phyloP scores from a whole-genome alignment of 495 filamentous ascomycete genomes.

The Achaetomiella virescens region DNA sequence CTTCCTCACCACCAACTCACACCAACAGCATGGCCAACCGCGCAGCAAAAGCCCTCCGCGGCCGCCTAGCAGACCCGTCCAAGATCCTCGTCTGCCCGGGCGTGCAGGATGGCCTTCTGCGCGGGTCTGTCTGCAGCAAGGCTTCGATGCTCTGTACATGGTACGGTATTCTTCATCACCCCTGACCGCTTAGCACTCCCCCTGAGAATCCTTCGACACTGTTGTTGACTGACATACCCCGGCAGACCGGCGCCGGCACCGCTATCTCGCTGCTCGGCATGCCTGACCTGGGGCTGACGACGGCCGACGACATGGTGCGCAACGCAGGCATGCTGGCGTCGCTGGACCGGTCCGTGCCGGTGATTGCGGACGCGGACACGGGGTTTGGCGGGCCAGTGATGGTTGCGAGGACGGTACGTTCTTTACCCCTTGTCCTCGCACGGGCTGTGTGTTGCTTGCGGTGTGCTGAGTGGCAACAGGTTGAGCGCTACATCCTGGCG shows the following conservation, averaged over 20 bases:
- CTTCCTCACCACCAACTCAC: background rate
- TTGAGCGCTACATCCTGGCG: conserved; percentile 55
- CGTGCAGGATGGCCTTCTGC: conserved; percentile 68
- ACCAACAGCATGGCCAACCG: conserved; percentile 12
- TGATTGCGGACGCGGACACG: conserved; percentile 69
- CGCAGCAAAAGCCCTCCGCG: conserved; percentile 36
- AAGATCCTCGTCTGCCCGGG: conserved; percentile 56
- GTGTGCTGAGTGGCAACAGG: background rate
- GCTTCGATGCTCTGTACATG: conserved; percentile 64
- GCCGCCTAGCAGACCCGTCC: conserved; percentile 29
- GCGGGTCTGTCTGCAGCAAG: conserved; percentile 53
- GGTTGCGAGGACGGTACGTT: conserved; percentile 50
- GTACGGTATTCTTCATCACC: conserved; percentile 28
- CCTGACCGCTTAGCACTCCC: background rate
- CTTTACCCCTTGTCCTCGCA: background rate
- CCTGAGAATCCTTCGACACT: too few relatives aligned
- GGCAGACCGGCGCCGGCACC: conserved; percentile 62
- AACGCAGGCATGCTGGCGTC: conserved; percentile 63
- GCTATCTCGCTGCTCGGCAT: conserved; percentile 56
- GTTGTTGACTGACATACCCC: background rate
- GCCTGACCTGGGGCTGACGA: conserved; percentile 60
- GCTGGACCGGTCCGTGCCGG: conserved; percentile 47
- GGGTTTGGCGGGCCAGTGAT: conserved; percentile 58
- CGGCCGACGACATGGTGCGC: conserved; percentile 57
- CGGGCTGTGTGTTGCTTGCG: too few relatives aligned